These are phyloP conservation scores for Podospora tetraspora DNA, from an alignment of 495 filamentous ascomycete species.

Conservation along the genomic window DNA sequence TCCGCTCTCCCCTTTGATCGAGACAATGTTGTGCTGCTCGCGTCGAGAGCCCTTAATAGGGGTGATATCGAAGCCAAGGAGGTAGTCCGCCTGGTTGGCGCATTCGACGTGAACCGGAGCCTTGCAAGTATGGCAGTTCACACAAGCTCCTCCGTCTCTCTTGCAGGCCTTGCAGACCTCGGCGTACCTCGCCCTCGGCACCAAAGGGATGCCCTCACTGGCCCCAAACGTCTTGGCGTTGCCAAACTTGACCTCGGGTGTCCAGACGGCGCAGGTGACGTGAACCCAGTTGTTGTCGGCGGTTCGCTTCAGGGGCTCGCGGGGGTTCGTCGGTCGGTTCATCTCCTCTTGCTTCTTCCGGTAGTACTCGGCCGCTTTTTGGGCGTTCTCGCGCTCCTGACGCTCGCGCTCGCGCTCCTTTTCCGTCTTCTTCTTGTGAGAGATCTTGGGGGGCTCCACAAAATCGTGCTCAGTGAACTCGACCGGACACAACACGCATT, in stretches of 20 bases:
- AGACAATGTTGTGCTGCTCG: conserved; percentile 67
- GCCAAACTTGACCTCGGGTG: conserved; percentile 85
- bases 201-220: conserved; percentile 79
- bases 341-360: conserved; percentile 73
- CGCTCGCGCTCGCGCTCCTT: conserved; percentile 86
- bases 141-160: conserved; percentile 63
- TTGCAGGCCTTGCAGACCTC: conserved; percentile 84
- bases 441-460: conserved; percentile 75
- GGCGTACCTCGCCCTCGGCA: conserved; percentile 62
- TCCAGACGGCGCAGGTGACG: conserved; percentile 85
- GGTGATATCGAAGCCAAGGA: conserved; percentile 82
- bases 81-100: conserved; percentile 75
- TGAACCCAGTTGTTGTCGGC: conserved; percentile 98
- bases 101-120: conserved; percentile 82
- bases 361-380: conserved; percentile 69
- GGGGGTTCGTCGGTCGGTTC: conserved; percentile 74
- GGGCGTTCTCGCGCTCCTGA: conserved; percentile 71
- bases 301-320: conserved; percentile 89
- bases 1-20: conserved; percentile 71
- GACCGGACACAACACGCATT: conserved; percentile 87
- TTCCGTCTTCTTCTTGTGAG: conserved; percentile 82
- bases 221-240: conserved; percentile 73
- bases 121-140: conserved; percentile 76
- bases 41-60: conserved; percentile 82
- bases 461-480: conserved; percentile 71